Conservation (phyloP, 208 protist species). For the Acanthamoeba culbertsoni region DNA sequence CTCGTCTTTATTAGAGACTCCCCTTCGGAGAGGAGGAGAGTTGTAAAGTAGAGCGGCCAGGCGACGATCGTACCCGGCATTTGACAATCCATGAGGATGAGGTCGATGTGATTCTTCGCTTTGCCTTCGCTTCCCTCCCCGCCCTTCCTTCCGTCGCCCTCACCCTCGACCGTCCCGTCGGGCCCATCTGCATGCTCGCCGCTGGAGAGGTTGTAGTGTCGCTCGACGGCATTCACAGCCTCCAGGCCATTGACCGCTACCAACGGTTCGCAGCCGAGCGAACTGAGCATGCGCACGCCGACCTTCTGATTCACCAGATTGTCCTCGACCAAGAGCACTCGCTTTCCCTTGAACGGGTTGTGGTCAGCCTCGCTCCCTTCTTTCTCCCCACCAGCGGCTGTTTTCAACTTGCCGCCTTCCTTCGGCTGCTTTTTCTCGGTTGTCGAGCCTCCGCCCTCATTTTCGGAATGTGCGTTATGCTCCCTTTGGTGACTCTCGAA, state of each 20-base stretch:
- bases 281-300: not conserved
- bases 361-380: not conserved
- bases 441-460: not conserved
- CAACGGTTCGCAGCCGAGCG: not conserved
- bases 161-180: not conserved
- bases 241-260: conserved; percentile 26
- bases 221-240: not conserved
- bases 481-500: not conserved
- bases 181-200: not conserved
- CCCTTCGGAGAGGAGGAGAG: no score
- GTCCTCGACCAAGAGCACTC: conserved; percentile 47
- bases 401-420: not conserved
- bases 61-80: not conserved
- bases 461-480: no score
- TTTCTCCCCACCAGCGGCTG: not conserved
- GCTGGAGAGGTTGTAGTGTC: not conserved
- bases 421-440: not conserved
- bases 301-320: conserved; percentile 51
- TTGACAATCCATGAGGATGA: conserved; percentile 52
- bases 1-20: no score
- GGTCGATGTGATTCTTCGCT: conserved; percentile 5
- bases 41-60: not conserved
- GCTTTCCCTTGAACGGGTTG: not conserved
- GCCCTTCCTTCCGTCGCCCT: not conserved
- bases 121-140: not conserved